These are phyloP conservation scores for Zea mays DNA, from an alignment of 176 grass and related monocot species.

Conservation along the genomic window DNA sequence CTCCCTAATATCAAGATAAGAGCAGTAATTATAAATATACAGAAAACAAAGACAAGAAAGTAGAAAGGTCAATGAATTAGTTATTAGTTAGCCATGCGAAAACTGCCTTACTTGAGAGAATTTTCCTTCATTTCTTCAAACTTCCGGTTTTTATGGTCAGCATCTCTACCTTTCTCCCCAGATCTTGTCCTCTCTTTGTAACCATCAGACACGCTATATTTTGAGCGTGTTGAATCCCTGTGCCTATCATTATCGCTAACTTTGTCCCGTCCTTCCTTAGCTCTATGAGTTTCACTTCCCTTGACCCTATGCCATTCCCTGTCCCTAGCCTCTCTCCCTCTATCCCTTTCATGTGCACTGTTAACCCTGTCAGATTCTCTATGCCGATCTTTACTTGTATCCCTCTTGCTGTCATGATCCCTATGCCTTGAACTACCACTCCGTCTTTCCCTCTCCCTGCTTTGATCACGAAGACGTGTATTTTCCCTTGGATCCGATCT, in stretches of 20 bases:
- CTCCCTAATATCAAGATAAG: conserved; percentile 52
- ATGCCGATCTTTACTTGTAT: conserved; percentile 50
- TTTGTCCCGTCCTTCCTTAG: conserved; percentile 46
- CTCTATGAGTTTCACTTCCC: conserved; percentile 40
- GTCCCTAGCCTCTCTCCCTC: conserved; percentile 44
- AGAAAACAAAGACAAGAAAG: conserved; percentile 3
- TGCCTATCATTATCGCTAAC: conserved; percentile 46
- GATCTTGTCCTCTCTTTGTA: conserved; percentile 51
- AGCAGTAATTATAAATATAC: conserved; percentile 20
- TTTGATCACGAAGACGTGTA: conserved; percentile 32
- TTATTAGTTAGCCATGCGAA: conserved; percentile 19
- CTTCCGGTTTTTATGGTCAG: conserved; percentile 28
- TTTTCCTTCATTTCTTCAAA: conserved; percentile 52
- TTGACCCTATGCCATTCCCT: conserved; percentile 46
- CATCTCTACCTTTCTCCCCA: conserved; percentile 45
- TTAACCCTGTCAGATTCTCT: conserved; percentile 45
- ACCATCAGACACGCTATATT: conserved; percentile 41
- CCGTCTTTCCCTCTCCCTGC: conserved; percentile 53
- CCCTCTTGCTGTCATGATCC: conserved; percentile 48
- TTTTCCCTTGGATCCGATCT: conserved; percentile 53
- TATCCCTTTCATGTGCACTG: conserved; percentile 45
- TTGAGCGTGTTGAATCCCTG: conserved; percentile 48
- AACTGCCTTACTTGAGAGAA: conserved; percentile 57
- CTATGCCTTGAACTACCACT: conserved; percentile 57
- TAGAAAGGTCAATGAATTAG: conserved; percentile 5